Conservation (phyloP, 305 asterid species). For the Fraxinus nigra region DNA sequence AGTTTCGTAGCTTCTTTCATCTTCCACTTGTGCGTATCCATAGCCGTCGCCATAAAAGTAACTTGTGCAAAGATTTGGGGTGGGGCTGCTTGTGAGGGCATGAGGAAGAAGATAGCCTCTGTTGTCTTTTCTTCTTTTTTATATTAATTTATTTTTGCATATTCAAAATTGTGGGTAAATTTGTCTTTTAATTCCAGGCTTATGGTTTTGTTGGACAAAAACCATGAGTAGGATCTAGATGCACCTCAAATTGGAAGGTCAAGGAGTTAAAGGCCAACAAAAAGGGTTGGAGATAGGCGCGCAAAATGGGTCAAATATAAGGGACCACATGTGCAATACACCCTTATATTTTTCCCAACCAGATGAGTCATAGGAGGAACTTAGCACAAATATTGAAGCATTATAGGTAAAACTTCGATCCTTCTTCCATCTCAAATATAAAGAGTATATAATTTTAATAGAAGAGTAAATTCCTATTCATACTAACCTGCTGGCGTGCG, state of each 20-base stretch:
- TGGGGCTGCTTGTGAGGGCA: neutral
- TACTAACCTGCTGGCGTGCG: slow-evolving; percentile 84
- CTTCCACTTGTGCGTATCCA: neutral
- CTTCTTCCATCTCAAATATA: slow-evolving; percentile 3
- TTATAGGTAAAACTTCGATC: neutral
- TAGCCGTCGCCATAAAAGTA: neutral
- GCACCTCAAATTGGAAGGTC: neutral
- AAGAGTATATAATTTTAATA: neutral
- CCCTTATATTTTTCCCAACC: neutral
- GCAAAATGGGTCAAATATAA: neutral
- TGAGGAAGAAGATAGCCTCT: neutral
- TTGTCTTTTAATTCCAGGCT: neutral
- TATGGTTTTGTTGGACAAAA: neutral
- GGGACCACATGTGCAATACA: neutral
- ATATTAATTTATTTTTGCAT: neutral
- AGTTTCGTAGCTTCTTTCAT: neutral
- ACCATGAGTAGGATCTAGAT: neutral
- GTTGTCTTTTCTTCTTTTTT: neutral
- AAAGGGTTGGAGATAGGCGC: neutral
- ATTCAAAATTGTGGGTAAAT: neutral
- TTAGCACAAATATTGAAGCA: neutral
- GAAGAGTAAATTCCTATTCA: slow-evolving; percentile 14
- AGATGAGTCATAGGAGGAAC: neutral
- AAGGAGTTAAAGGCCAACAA: neutral
- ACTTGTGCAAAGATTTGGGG: neutral